These are phyloP conservation scores for Ascochyta clinopodiicola DNA, from an alignment of 2,329 filamentous ascomycete species.

Conservation along the genomic window DNA sequence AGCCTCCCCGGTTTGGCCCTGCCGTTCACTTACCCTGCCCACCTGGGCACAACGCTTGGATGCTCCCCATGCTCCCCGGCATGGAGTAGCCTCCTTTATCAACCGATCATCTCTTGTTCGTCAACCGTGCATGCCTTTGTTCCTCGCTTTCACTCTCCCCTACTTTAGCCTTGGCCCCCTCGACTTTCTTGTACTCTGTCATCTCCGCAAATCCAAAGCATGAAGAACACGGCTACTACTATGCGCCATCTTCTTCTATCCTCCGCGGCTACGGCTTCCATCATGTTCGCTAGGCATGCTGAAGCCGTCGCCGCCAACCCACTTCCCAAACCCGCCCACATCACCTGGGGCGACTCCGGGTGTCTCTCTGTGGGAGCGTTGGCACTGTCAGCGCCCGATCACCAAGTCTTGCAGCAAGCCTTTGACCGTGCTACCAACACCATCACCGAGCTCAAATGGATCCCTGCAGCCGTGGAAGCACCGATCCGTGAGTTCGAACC, in stretches of 20 bases:
- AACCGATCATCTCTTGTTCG: slow-evolving; percentile 4
- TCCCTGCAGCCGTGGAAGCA: slow-evolving; percentile 60
- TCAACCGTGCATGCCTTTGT: slow-evolving; percentile 4
- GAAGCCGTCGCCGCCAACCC: slow-evolving; percentile 60
- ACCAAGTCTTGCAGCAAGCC: slow-evolving; percentile 51
- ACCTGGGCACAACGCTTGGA: slow-evolving; percentile 16
- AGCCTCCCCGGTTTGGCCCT: slow-evolving; percentile 17
- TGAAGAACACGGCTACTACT: slow-evolving; percentile 1
- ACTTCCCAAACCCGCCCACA: slow-evolving; percentile 60
- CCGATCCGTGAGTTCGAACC: slow-evolving; percentile 59
- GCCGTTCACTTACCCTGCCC: slow-evolving; percentile 31
- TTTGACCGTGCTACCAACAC: slow-evolving; percentile 59
- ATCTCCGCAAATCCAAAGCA: not conserved
- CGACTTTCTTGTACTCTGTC: not conserved
- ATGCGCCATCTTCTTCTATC: slow-evolving; percentile 43
- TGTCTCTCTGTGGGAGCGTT: slow-evolving; percentile 53
- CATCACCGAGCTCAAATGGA: slow-evolving; percentile 61
- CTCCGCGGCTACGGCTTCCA: slow-evolving; percentile 39
- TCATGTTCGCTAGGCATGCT: slow-evolving; percentile 47
- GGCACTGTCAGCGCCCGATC: slow-evolving; percentile 46
- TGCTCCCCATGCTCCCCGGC: not conserved
- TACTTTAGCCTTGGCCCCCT: not conserved
- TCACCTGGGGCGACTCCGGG: slow-evolving; percentile 61
- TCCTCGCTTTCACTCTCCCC: slow-evolving; percentile 15
- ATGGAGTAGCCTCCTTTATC: slow-evolving; percentile 35